Evolutionary conservation across 306 rosid species (phyloP), one percentile per base, ranked within the genome.

Genomic region (Inga laurina): DNA sequence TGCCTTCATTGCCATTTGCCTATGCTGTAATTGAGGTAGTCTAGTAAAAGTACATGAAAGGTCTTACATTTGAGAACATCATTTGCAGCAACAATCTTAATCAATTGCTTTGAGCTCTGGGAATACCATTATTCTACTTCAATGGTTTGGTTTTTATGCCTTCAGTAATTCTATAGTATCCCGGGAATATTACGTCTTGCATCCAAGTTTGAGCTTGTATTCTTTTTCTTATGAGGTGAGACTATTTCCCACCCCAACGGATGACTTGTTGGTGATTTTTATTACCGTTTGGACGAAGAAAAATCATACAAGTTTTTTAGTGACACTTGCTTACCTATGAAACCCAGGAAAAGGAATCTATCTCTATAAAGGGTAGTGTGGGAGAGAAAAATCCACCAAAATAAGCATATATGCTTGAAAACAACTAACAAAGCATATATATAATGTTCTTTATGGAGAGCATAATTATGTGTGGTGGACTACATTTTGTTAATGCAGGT

Each of bases 21-120:
- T 79, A 77, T 87, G 89, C 81, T 91, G 94, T 90, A 83, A 82
- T 82, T 86, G 90, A 88, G 83, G 51, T 79, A 87, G 52, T 88
- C 75, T 61, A 87, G 87, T 85, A 45, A 89, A 86, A 49, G 86
- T 89, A 87, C 85, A 91, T 86, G 72, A 87, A 87, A 79, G 81
- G 81, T 78, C 78, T 84, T 83, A 61, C 79, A 79, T 86, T 82
- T 65, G 70, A 82, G 79, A 86, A 83, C 81, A 70, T 83, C 43
- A 70, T 85, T 83, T 84, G 79, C 86, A 78, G 86, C 83, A 84
- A 85, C 88, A 73, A 59, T 71, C 79, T 83, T 84, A 88, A 82
- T 87, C 81, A 76, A 74, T 83, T 79, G 81, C 81, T 52, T 72
- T 81, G 82, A 44, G 73, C 77, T 72, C 46, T 80, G 75, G 84